Evolutionary conservation across 1,139 yeast genomes (phyloP).

Genomic region (Scheffersomyces parashehatae): DNA sequence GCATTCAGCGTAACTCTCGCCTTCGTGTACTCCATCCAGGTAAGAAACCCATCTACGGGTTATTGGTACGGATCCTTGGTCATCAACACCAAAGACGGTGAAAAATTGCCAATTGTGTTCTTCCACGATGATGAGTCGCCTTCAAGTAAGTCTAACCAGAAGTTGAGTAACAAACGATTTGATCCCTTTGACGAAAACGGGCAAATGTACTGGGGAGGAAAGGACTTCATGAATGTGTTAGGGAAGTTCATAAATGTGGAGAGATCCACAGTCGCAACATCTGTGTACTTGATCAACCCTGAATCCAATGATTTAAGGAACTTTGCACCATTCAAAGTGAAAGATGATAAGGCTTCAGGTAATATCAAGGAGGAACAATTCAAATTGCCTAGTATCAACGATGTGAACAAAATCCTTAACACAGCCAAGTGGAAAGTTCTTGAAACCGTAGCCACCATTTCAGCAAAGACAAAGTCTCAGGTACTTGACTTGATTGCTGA

Average conservation of each 20-base stretch:
- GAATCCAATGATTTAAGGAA: conserved; percentile 73
- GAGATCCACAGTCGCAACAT: conserved; percentile 67
- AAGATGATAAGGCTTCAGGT: conserved; percentile 11
- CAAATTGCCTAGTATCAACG: conserved; percentile 26
- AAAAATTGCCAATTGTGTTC: conserved; percentile 76
- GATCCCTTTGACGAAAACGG: conserved; percentile 72
- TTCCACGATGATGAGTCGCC: conserved; percentile 90
- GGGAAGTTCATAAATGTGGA: conserved; percentile 60
- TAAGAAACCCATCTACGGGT: conserved; percentile 79
- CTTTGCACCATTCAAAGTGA: conserved; percentile 62
- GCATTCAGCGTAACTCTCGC: conserved; percentile 64
- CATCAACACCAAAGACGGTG: conserved; percentile 68
- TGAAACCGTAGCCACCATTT: conserved; percentile 80
- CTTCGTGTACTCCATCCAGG: conserved; percentile 74
- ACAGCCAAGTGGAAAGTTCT: conserved; percentile 84
- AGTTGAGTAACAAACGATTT: conserved; percentile 60
- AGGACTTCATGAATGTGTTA: conserved; percentile 63
- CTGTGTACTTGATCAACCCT: conserved; percentile 78
- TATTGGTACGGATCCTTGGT: conserved; percentile 92
- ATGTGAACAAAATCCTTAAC: conserved; percentile 52
- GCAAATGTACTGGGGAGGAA: conserved; percentile 88
- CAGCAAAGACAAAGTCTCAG: conserved; percentile 66
- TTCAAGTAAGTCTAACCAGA: conserved; percentile 65
- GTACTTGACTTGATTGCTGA: conserved; percentile 62
- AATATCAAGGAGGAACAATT: conserved; percentile 19